Percentiles rank a stretch among this genome's conserved stretches.
Evolutionary conservation across 805 yeast genomes (phyloP).

Genomic region (Kodamaea laetipori): DNA sequence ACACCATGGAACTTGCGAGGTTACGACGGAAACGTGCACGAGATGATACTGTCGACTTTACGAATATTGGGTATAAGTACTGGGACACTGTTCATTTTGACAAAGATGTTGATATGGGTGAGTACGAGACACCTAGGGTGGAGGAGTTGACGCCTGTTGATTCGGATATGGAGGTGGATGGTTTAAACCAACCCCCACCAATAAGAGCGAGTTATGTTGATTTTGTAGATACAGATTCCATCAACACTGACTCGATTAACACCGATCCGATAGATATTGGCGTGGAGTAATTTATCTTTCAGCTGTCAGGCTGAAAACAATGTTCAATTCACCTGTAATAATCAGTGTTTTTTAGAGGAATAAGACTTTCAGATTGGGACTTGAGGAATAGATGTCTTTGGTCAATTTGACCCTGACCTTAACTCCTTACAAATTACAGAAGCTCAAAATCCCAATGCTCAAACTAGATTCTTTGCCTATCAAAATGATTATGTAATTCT

Average conservation of each 20-base stretch:
- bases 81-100: slow-evolving; percentile 11
- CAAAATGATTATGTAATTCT: slow-evolving; percentile 3
- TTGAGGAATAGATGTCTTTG: no score
- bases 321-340: no score
- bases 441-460: slow-evolving; percentile 4
- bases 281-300: no score
- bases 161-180: slow-evolving; percentile 18
- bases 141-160: slow-evolving; percentile 6
- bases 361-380: no score
- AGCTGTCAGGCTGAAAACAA: no score
- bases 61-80: slow-evolving; percentile 29
- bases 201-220: slow-evolving; percentile 20
- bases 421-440: no score
- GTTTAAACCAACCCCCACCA: neutral
- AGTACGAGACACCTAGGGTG: slow-evolving; percentile 3
- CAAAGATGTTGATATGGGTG: slow-evolving; percentile 13
- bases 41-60: slow-evolving; percentile 15
- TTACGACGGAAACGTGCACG: slow-evolving; percentile 7
- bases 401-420: no score
- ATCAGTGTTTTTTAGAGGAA: no score
- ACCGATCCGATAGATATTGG: no score
- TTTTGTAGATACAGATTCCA: neutral
- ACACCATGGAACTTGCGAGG: slow-evolving; percentile 20
- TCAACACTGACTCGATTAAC: slow-evolving; percentile 4
- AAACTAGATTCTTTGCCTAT: slow-evolving; percentile 12